A percentile compares a stretch with the other conserved stretches of the same genome.
Conservation (phyloP, 257 asterid species). For the Anisodus tanguticus region DNA sequence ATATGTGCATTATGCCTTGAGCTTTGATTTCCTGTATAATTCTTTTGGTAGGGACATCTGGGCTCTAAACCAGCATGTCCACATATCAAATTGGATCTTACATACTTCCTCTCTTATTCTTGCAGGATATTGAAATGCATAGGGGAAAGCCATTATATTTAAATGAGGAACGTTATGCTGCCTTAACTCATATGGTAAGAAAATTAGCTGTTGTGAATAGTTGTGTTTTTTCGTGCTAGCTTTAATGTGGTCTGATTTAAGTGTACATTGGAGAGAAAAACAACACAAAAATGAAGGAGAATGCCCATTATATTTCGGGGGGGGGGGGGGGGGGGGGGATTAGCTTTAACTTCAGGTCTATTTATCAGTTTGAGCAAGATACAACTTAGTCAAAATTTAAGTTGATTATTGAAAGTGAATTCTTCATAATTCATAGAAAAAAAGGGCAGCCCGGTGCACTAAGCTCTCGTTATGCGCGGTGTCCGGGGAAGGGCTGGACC, state of each 20-base stretch:
- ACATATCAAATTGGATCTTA: slow-evolving; percentile 29
- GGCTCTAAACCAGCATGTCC: slow-evolving; percentile 1
- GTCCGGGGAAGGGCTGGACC: too few relatives aligned
- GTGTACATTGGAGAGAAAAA: background rate
- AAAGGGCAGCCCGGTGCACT: too few relatives aligned
- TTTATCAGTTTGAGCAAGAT: background rate
- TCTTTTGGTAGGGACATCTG: slow-evolving; percentile 19
- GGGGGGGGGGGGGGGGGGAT: background rate
- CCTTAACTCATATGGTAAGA: slow-evolving; percentile 81
- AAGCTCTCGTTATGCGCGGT: too few relatives aligned
- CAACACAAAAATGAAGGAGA: background rate
- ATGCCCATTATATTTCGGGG: background rate
- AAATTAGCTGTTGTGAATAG: background rate
- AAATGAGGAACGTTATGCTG: slow-evolving; percentile 92
- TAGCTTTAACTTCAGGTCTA: background rate
- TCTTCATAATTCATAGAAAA: background rate
- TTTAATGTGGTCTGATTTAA: background rate
- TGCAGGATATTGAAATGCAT: slow-evolving; percentile 84
- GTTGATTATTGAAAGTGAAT: slow-evolving; percentile 10
- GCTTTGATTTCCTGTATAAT: slow-evolving; percentile 10
- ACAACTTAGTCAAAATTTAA: background rate
- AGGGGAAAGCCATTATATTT: slow-evolving; percentile 91
- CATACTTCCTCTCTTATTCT: slow-evolving; percentile 22
- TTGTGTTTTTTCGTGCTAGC: background rate
- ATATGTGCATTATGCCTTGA: background rate